Conservation (phyloP, 306 rosid genomes). For the Vigna mungo region DNA sequence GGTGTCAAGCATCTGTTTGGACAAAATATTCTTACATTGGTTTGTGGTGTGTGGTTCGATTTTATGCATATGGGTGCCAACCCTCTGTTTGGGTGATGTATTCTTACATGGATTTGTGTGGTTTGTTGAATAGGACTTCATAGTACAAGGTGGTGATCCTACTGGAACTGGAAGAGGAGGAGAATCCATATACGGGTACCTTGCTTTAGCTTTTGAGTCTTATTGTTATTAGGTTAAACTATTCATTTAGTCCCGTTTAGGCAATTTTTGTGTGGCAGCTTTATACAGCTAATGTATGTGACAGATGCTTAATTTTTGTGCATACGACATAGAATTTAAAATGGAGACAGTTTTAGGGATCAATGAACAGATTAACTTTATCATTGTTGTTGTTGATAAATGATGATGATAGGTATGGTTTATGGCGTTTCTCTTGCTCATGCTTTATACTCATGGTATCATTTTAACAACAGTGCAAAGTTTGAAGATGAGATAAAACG, state of each 20-base stretch:
- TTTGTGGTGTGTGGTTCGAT: constrained; percentile 31
- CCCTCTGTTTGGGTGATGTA: constrained; percentile 6
- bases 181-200: constrained; percentile 94
- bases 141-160: constrained; percentile 99
- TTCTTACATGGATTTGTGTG: constrained; percentile 37
- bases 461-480: constrained; percentile 60
- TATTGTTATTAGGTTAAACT: neutral
- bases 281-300: neutral
- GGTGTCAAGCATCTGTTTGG: neutral
- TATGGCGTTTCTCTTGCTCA: neutral
- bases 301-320: neutral
- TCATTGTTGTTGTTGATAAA: neutral
- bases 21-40: constrained; percentile 28
- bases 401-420: neutral
- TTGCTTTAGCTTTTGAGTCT: neutral
- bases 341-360: neutral
- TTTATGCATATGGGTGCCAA: neutral
- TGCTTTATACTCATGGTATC: neutral
- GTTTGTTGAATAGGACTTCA: constrained; percentile 76
- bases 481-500: constrained; percentile 91
- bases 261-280: neutral
- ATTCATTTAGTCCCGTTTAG: neutral
- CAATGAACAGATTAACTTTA: neutral
- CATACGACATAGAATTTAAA: neutral
- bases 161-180: constrained; percentile 99